Conservation (phyloP, 2,329 filamentous ascomycete genomes). For the Ophiostoma novo-ulmi region DNA sequence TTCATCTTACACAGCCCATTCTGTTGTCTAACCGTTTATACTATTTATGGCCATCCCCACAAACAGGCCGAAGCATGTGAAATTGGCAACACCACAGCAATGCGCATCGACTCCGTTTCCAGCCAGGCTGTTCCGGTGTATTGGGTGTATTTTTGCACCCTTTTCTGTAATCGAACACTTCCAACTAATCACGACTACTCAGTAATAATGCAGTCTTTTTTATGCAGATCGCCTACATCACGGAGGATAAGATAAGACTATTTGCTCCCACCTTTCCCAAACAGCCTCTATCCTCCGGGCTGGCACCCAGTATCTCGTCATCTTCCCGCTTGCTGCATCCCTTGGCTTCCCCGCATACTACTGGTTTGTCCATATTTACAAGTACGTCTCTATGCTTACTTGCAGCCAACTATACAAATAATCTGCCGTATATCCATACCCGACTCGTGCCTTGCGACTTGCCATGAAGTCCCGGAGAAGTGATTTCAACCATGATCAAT, state of each 20-base stretch:
- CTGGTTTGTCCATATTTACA: too few species aligned
- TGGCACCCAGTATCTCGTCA: not conserved
- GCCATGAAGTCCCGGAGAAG: not conserved
- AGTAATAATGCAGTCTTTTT: not conserved
- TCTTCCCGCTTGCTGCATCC: not conserved
- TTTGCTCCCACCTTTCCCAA: not conserved
- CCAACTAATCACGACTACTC: too few species aligned
- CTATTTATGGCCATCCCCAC: not conserved
- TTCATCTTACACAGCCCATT: not conserved
- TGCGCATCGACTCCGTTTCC: not conserved
- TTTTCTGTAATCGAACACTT: not conserved
- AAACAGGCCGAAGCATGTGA: conserved; percentile 5
- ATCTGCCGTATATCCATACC: not conserved
- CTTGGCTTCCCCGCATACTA: not conserved
- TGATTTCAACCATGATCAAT: not conserved
- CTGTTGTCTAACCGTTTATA: not conserved
- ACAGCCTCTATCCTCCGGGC: conserved; percentile 2
- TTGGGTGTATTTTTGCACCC: too few species aligned
- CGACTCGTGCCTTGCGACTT: not conserved
- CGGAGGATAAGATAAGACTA: not conserved
- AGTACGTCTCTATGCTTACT: not conserved
- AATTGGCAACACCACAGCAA: not conserved
- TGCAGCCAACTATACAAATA: not conserved
- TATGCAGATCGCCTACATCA: not conserved
- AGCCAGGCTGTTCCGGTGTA: not conserved